Evolutionary conservation across 1,139 yeast species (phyloP), one percentile per base, ranked within the genome.

Genomic region (Candida tetrigidarum): DNA sequence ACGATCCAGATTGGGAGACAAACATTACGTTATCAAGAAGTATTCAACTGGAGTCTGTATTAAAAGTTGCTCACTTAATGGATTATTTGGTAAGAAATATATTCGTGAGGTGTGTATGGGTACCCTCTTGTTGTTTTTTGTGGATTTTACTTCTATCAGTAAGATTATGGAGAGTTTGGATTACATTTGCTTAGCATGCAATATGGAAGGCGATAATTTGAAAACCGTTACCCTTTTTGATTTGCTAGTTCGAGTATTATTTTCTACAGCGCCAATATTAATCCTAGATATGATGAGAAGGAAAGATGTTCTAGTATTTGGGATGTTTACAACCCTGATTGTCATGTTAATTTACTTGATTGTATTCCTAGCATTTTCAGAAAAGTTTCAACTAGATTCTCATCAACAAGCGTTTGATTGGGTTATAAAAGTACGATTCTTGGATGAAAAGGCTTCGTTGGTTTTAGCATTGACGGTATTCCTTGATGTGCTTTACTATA

Each of bases 401-500:
- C 32, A 19, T 9, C 43, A 33, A 10, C 12, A 22, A 11, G 12
- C 22, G 7, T 11, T 25, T n/a, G 47, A 50, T 19, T 50, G 51
- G 50, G 46, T 27, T 57, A 25, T 51, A 6, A 39, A 34, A 3
- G 37, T 43, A 7, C 61, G 61, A 32, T 42, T 32, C 32, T 63
- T 6, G 7, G 54, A 53, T 1, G 58, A 52, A 38, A 59, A 64
- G 2, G 74, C 74, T 1, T 67, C 80, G 0, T 54, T 69, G 0
- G 64, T 77, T 0, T 56, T 83, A 22, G 78, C 81, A 0, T 54
- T 80, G 5, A 75, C 80, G 39, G 70, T 78, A 39, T 59, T 75
- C 27, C 66, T 80, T 43, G 77, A 80, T 18, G 71, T 80, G 1
- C 61, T 79, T 0, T 80, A 77, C 59, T 70, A 85, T 0, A 56